Evolutionary conservation across 2,329 filamentous ascomycete species (phyloP).

Genomic region (Fusarium sp.): DNA sequence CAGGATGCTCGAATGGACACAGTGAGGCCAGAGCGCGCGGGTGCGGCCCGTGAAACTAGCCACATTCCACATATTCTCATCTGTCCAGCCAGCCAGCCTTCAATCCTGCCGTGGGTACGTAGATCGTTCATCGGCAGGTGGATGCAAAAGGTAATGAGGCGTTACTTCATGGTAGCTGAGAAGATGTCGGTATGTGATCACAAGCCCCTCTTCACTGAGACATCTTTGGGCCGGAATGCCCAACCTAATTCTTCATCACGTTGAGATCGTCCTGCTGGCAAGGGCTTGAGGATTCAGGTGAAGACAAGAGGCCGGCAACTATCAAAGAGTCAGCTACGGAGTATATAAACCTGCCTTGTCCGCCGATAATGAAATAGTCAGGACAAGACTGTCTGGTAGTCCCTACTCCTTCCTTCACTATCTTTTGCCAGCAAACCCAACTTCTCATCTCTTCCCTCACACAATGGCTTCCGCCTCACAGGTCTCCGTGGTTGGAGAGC

Average conservation of each 20-base stretch:
- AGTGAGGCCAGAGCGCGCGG: constrained; percentile 4
- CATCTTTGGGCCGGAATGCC: background rate
- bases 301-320: background rate
- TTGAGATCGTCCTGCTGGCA: background rate
- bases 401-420: background rate
- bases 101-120: background rate
- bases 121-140: background rate
- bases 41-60: constrained; percentile 15
- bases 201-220: background rate
- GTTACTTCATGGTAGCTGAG: background rate
- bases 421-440: background rate
- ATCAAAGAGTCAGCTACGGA: background rate
- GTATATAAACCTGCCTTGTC: background rate
- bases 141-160: background rate
- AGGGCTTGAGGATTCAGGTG: too few species aligned
- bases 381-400: background rate
- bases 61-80: background rate
- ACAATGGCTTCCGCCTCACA: background rate
- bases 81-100: background rate
- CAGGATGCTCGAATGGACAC: too few species aligned
- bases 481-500: background rate
- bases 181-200: constrained; percentile 7
- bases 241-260: background rate
- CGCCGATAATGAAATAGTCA: background rate
- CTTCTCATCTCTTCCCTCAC: background rate